phyloP scores from a whole-genome alignment of 2,329 filamentous ascomycete species.

The Pseudogymnoascus pannorum region DNA sequence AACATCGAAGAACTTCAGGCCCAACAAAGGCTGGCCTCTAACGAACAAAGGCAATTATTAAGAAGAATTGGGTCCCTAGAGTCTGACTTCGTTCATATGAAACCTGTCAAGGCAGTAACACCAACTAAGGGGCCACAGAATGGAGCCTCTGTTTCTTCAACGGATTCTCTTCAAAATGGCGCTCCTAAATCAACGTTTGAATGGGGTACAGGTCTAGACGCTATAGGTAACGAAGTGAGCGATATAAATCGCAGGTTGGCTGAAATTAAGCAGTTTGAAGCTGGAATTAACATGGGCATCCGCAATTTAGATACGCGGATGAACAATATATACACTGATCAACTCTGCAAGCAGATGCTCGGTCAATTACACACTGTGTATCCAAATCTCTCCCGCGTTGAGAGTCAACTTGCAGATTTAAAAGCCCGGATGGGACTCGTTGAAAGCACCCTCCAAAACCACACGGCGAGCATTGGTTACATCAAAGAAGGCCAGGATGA shows the following conservation, averaged over 20 bases:
- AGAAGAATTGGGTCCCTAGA: not conserved
- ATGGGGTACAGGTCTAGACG: not conserved
- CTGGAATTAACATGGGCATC: conserved; percentile 7
- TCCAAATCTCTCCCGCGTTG: not conserved
- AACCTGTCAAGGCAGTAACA: not conserved
- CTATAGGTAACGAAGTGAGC: not conserved
- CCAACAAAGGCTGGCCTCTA: not conserved
- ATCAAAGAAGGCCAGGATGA: not conserved
- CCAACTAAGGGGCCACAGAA: not conserved
- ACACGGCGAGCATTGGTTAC: not conserved
- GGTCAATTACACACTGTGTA: conserved; percentile 10
- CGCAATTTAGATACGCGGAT: conserved; percentile 17
- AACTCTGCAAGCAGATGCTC: conserved; percentile 30
- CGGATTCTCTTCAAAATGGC: not conserved
- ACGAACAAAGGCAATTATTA: not conserved
- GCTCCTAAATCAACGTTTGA: not conserved
- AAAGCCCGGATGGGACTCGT: not conserved
- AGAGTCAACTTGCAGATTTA: not conserved
- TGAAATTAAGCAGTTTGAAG: conserved; percentile 9
- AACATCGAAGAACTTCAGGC: not conserved
- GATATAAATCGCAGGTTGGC: not conserved
- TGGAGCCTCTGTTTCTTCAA: not conserved
- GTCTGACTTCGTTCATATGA: not conserved
- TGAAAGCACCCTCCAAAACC: not conserved
- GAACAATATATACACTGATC: conserved; percentile 27